Percentiles rank a stretch among this genome's conserved stretches.
phyloP scores from a whole-genome alignment of 371 early-diverging fungal genomes.

The Zancudomyces culisetae region DNA sequence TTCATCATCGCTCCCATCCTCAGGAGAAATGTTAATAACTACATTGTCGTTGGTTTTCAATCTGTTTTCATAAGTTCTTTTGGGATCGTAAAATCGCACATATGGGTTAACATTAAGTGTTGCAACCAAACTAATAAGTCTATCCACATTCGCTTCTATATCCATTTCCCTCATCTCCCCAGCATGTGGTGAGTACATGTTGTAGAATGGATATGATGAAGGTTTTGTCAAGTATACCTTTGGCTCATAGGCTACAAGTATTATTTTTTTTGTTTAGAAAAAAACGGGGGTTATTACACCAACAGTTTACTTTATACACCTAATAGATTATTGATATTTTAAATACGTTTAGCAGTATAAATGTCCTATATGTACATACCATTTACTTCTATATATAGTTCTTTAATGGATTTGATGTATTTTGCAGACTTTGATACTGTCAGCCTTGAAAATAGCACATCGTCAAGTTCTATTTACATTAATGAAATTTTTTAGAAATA shows the following conservation, averaged over 20 bases:
- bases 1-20: not conserved
- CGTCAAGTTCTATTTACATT: constrained; percentile 33
- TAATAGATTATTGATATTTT: not conserved
- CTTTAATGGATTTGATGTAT: constrained; percentile 45
- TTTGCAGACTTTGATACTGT: constrained; percentile 33
- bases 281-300: not conserved
- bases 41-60: not conserved
- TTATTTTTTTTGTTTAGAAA: constrained; percentile 37
- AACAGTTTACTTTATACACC: not conserved
- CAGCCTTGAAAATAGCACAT: constrained; percentile 35
- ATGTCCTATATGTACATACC: not conserved
- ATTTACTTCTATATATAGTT: constrained; percentile 57
- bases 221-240: constrained; percentile 15
- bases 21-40: not conserved
- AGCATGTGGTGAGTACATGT: constrained; percentile 26
- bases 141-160: constrained; percentile 30
- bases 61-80: not conserved
- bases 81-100: constrained; percentile 29
- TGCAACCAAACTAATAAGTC: constrained; percentile 16
- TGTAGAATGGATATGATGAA: constrained; percentile 20
- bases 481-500: too few species aligned
- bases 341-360: not conserved
- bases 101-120: constrained; percentile 30
- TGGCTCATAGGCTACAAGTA: constrained; percentile 22
- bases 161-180: constrained; percentile 5